Conservation (phyloP, 73 alveolate genomes). For the Paramecium tetraurelia region DNA sequence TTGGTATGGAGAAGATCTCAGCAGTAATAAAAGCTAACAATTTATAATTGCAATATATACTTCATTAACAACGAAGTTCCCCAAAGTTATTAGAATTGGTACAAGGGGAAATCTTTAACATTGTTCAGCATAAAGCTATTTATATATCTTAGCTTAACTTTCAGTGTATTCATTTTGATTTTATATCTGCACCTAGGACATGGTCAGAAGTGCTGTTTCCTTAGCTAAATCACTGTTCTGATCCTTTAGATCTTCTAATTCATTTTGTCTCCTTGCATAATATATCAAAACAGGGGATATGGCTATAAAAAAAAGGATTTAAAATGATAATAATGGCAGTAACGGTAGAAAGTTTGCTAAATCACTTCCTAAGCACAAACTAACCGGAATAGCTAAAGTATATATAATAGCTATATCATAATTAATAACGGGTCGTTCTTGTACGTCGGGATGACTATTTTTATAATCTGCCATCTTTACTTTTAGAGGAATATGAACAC, state of each 20-base stretch:
- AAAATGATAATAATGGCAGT: not conserved
- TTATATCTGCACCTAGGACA: not conserved
- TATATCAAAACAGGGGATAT: not conserved
- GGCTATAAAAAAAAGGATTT: not conserved
- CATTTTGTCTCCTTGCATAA: not conserved
- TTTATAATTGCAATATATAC: not conserved
- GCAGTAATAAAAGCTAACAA: not conserved
- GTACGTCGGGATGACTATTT: slow-evolving; percentile 28
- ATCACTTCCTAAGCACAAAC: slow-evolving; percentile 18
- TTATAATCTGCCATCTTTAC: not conserved
- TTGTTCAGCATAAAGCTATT: not conserved
- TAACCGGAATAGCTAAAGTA: not conserved
- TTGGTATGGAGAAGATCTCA: slow-evolving; percentile 1
- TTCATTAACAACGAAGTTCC: not conserved
- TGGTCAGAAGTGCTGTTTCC: not conserved
- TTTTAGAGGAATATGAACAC: not conserved
- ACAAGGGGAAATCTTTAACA: slow-evolving; percentile 5
- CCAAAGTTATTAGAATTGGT: not conserved
- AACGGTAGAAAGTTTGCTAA: slow-evolving; percentile 5
- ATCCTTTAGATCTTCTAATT: not conserved
- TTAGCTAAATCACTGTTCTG: not conserved
- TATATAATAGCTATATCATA: not conserved
- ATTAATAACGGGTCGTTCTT: slow-evolving; percentile 29
- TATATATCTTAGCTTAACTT: not conserved
- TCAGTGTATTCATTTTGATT: not conserved